A percentile compares a stretch with the other conserved stretches of the same genome.
Conservation (phyloP, 352 stramenopile genomes). For the Phytophthora fragariae region DNA sequence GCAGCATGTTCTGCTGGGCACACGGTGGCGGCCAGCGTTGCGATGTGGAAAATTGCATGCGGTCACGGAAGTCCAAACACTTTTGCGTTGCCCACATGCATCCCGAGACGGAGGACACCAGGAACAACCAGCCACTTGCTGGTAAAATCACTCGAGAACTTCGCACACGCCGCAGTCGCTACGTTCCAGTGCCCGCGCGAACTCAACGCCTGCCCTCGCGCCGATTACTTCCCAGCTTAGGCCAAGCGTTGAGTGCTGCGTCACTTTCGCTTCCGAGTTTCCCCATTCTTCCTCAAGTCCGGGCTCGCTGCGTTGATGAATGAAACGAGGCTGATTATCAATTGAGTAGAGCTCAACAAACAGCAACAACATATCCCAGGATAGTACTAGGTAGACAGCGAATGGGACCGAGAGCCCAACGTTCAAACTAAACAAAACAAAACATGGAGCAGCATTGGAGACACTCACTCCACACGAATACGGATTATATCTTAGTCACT, state of each 20-base stretch:
- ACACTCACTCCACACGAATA: slow-evolving; percentile 8
- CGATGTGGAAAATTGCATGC: slow-evolving; percentile 67
- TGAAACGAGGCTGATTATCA: slow-evolving; percentile 1
- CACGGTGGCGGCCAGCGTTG: slow-evolving; percentile 78
- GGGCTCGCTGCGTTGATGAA: slow-evolving; percentile 4
- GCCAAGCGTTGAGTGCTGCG: slow-evolving; percentile 54
- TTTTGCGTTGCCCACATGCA: slow-evolving; percentile 71
- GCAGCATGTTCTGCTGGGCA: slow-evolving; percentile 73
- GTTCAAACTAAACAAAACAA: slow-evolving; percentile 1
- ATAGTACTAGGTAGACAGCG: not conserved
- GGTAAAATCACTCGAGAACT: slow-evolving; percentile 18
- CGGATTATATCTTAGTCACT: slow-evolving; percentile 28
- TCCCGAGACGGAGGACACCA: slow-evolving; percentile 30
- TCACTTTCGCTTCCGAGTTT: slow-evolving; percentile 55
- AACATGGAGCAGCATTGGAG: not conserved
- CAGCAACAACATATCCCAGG: not conserved
- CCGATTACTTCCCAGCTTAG: slow-evolving; percentile 53
- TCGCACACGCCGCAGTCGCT: slow-evolving; percentile 25
- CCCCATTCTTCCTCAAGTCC: slow-evolving; percentile 31
- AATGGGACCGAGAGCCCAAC: not conserved
- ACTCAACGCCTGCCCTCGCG: slow-evolving; percentile 8
- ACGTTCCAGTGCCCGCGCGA: slow-evolving; percentile 23
- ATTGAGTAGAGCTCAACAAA: not conserved
- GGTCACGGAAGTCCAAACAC: slow-evolving; percentile 69
- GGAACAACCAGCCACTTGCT: not conserved